phyloP scores from a whole-genome alignment of 2,329 filamentous ascomycete species.

The Aspergillus brasiliensis region DNA sequence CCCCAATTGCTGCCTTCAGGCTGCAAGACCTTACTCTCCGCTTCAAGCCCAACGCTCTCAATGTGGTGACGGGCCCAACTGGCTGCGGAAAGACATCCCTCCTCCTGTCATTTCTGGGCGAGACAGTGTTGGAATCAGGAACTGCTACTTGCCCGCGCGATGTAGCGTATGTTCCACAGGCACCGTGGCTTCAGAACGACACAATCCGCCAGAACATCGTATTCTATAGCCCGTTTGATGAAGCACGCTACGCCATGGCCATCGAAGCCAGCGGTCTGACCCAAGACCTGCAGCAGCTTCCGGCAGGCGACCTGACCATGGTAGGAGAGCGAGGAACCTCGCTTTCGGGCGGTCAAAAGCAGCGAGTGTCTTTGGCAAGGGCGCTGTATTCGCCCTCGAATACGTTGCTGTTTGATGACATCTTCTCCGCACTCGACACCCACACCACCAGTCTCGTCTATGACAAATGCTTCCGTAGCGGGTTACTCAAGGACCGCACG shows the following conservation, averaged over 20 bases:
- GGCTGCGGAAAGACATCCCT: slow-evolving; percentile 62
- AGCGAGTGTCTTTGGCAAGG: slow-evolving; percentile 61
- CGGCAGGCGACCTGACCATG: slow-evolving; percentile 59
- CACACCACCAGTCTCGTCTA: slow-evolving; percentile 60
- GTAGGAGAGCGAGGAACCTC: slow-evolving; percentile 66
- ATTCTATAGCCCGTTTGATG: slow-evolving; percentile 61
- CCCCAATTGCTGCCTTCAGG: slow-evolving; percentile 54
- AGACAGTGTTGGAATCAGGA: slow-evolving; percentile 29
- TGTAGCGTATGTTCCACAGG: slow-evolving; percentile 62
- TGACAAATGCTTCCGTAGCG: slow-evolving; percentile 60
- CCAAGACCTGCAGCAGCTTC: slow-evolving; percentile 59
- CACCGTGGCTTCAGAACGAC: slow-evolving; percentile 67
- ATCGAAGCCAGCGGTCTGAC: slow-evolving; percentile 63
- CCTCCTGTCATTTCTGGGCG: slow-evolving; percentile 36
- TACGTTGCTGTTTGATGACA: slow-evolving; percentile 60
- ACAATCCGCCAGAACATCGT: slow-evolving; percentile 67
- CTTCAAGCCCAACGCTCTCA: slow-evolving; percentile 58
- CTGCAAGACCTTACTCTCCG: slow-evolving; percentile 47
- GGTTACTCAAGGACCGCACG: slow-evolving; percentile 57
- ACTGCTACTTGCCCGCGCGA: slow-evolving; percentile 50
- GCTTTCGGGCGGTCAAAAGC: slow-evolving; percentile 65
- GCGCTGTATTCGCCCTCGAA: slow-evolving; percentile 60
- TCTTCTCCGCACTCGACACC: slow-evolving; percentile 62
- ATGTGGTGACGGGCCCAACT: slow-evolving; percentile 57
- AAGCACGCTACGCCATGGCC: slow-evolving; percentile 59